Evolutionary conservation across 371 early-diverging fungal genomes (phyloP).

Genomic region (Zopfochytrium polystomum): DNA sequence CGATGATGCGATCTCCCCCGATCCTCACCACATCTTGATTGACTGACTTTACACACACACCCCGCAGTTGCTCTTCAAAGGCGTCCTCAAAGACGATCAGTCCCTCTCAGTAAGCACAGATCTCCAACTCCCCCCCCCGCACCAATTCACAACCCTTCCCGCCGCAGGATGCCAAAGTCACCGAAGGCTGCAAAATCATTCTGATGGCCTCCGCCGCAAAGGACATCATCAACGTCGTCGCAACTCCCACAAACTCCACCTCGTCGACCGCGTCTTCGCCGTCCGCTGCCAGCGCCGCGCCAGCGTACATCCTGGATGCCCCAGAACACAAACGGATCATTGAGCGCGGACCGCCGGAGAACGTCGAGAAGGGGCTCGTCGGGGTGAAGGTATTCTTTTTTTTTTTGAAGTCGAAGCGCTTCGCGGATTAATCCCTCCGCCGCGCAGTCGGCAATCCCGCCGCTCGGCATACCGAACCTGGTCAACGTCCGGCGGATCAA

Average conservation of each 20-base stretch:
- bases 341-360: conserved; percentile 9
- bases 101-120: conserved; percentile 2
- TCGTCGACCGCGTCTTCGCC: neutral
- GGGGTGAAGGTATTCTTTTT: neutral
- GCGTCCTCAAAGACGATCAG: conserved; percentile 8
- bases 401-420: neutral
- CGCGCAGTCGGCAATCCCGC: neutral
- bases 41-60: neutral
- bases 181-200: conserved; percentile 6
- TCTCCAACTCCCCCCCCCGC: neutral
- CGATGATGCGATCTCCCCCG: too few relatives aligned
- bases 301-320: conserved; percentile 5
- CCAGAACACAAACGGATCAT: conserved; percentile 9
- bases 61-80: conserved; percentile 12
- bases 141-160: too few relatives aligned
- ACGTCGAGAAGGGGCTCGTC: conserved; percentile 5
- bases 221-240: conserved; percentile 10
- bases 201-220: conserved; percentile 17
- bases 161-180: neutral
- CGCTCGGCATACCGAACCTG: neutral
- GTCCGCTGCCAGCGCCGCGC: neutral
- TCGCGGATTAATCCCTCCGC: neutral
- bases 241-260: neutral
- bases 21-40: too few relatives aligned
- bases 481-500: conserved; percentile 13